A percentile compares a stretch with the other conserved stretches of the same genome.
Conservation (phyloP, 108 stramenopile genomes). For the Nannochloropsis salina region DNA sequence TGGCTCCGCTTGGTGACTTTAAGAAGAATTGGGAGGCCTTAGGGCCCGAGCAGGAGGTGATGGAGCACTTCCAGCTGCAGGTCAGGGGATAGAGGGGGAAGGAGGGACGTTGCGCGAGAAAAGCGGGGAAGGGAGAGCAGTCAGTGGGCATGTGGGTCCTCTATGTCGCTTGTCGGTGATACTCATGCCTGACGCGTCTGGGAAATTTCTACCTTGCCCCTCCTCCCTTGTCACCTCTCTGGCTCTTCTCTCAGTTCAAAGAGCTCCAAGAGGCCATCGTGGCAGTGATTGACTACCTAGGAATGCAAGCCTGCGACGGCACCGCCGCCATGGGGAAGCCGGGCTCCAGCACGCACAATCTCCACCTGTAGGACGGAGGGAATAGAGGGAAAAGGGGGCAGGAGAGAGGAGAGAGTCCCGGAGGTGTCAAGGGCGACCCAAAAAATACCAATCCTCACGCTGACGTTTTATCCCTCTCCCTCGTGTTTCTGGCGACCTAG, state of each 20-base stretch:
- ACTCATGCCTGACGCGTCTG: too few species aligned
- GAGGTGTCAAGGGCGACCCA: not conserved
- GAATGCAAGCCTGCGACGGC: slow-evolving; percentile 86
- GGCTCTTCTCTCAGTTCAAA: slow-evolving; percentile 60
- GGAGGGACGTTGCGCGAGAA: not conserved
- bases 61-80: slow-evolving; percentile 71
- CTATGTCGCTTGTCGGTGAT: not conserved
- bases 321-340: slow-evolving; percentile 50
- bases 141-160: not conserved
- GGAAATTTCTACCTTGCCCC: not conserved
- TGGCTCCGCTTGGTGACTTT: slow-evolving; percentile 60
- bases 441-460: not conserved
- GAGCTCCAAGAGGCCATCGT: slow-evolving; percentile 72
- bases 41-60: slow-evolving; percentile 65
- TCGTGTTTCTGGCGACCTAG: not conserved
- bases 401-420: not conserved
- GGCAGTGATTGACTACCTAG: slow-evolving; percentile 72
- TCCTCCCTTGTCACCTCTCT: not conserved
- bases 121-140: not conserved
- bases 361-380: slow-evolving; percentile 34
- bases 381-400: not conserved
- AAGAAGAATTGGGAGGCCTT: slow-evolving; percentile 68
- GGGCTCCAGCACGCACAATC: slow-evolving; percentile 16
- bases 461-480: not conserved
- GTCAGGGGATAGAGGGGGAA: not conserved